Evolutionary conservation across 768 basidiomycete species (phyloP).

Genomic region (Podaxis sp.): DNA sequence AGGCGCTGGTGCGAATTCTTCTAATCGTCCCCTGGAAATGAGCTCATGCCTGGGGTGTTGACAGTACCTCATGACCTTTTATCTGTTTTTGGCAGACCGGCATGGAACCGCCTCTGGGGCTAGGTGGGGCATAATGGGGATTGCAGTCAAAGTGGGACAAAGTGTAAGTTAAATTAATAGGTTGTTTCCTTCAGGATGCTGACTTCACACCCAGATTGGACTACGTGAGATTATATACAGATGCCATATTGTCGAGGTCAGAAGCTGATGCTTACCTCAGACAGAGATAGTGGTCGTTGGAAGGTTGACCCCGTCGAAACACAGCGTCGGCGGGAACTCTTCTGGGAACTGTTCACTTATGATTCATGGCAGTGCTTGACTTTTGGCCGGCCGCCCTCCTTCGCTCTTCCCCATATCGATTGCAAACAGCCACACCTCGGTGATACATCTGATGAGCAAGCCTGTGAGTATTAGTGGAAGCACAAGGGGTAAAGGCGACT

Average conservation of each 20-base stretch:
- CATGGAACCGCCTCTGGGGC: constrained; percentile 62
- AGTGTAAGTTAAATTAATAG: constrained; percentile 44
- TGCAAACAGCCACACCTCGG: constrained; percentile 54
- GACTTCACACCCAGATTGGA: constrained; percentile 46
- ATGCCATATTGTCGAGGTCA: background rate
- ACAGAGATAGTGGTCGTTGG: constrained; percentile 69
- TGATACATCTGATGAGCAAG: constrained; percentile 49
- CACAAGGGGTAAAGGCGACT: background rate
- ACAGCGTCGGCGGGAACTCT: constrained; percentile 57
- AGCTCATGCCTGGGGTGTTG: constrained; percentile 10
- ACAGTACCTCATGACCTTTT: constrained; percentile 68
- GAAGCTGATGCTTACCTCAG: constrained; percentile 27
- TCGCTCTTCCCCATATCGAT: constrained; percentile 62
- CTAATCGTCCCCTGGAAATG: background rate
- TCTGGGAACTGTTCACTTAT: constrained; percentile 61
- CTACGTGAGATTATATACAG: constrained; percentile 44
- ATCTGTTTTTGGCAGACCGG: constrained; percentile 64
- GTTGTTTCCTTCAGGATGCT: constrained; percentile 12
- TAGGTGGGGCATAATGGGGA: constrained; percentile 65
- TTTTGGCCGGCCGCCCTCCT: constrained; percentile 66
- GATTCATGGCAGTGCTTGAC: constrained; percentile 62
- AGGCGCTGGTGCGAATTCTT: constrained; percentile 49
- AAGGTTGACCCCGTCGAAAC: constrained; percentile 56
- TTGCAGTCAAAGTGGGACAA: constrained; percentile 66
- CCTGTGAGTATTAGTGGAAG: constrained; percentile 39